A percentile compares a stretch with the other conserved stretches of the same genome.
These are phyloP conservation scores for Solanum bukasovii DNA, from an alignment of 257 asterid genomes.

Conservation along the genomic window DNA sequence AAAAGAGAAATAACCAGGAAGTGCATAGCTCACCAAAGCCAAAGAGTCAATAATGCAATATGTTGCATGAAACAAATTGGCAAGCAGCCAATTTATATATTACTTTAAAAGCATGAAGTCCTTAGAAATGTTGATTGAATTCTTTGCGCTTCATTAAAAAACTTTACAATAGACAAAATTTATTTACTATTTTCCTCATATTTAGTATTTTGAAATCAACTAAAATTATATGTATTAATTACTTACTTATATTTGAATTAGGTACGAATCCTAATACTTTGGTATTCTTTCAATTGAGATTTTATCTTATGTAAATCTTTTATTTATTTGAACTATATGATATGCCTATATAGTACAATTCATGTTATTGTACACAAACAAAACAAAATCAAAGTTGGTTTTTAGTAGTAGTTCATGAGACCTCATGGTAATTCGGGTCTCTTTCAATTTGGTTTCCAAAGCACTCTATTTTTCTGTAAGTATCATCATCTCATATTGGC, in stretches of 20 bases:
- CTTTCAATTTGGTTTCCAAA: neutral
- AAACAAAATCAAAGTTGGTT: too few species aligned
- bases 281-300: neutral
- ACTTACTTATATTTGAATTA: neutral
- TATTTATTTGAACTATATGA: neutral
- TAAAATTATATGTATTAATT: neutral
- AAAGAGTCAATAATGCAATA: neutral
- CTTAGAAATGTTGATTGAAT: neutral
- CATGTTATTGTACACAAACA: neutral
- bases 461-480: neutral
- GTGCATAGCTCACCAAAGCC: neutral
- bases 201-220: neutral
- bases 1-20: neutral
- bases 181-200: neutral
- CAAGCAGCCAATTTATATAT: neutral
- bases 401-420: too few species aligned
- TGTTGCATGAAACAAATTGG: neutral
- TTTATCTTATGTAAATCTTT: too few species aligned
- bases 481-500: neutral
- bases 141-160: neutral
- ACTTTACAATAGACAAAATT: neutral
- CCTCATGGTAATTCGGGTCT: too few species aligned
- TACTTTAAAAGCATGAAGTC: neutral
- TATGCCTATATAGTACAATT: neutral
- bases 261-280: neutral